Conservation (phyloP, 2,329 filamentous ascomycete species). For the Diaporthe ilicicola region DNA sequence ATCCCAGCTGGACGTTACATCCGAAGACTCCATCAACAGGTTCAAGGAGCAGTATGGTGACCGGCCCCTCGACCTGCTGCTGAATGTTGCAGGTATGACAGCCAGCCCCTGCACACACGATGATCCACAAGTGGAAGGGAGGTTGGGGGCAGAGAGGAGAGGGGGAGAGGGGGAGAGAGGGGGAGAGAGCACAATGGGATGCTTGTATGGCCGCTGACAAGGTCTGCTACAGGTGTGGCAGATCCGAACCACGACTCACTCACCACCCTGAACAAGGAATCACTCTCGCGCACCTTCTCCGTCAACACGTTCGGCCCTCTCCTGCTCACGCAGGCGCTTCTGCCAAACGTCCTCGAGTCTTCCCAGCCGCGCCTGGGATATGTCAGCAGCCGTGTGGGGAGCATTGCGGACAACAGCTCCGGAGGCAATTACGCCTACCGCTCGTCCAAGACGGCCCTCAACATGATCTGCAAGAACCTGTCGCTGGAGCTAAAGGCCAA, state of each 20-base stretch:
- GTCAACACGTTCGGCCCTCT: conserved; percentile 55
- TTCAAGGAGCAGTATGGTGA: conserved; percentile 28
- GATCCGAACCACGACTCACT: conserved; percentile 32
- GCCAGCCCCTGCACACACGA: neutral
- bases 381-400: conserved; percentile 52
- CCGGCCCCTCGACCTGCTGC: conserved; percentile 27
- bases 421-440: conserved; percentile 55
- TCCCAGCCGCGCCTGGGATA: conserved; percentile 47
- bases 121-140: too few species aligned
- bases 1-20: conserved; percentile 31
- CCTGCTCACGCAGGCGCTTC: conserved; percentile 52
- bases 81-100: conserved; percentile 32
- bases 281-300: conserved; percentile 48
- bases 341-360: conserved; percentile 48
- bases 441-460: conserved; percentile 53
- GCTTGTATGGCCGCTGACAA: neutral
- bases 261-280: conserved; percentile 41
- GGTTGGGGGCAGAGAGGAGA: too few species aligned
- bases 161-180: too few species aligned
- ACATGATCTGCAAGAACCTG: conserved; percentile 52
- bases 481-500: conserved; percentile 50
- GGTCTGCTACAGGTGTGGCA: conserved; percentile 41
- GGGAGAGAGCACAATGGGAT: neutral
- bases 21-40: conserved; percentile 25
- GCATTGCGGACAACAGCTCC: conserved; percentile 50